Evolutionary conservation across 2,329 filamentous ascomycete species (phyloP).

Genomic region (Fusarium illudens): DNA sequence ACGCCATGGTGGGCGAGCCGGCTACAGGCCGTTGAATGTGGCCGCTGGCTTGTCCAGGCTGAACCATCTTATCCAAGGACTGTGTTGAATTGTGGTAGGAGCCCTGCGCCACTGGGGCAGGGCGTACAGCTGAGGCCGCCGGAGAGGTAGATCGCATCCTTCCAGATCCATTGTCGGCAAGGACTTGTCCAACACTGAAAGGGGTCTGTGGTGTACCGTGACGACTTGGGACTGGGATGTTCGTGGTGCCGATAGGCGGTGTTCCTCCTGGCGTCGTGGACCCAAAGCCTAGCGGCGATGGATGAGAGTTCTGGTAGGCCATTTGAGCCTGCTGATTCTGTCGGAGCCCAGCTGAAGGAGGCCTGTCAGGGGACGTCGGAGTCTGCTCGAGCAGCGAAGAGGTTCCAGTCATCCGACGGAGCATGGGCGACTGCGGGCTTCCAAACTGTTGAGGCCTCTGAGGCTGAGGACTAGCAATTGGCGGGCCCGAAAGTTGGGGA

Average conservation of each 20-base stretch:
- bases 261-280: conserved; percentile 30
- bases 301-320: conserved; percentile 21
- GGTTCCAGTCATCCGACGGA: conserved; percentile 28
- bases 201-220: conserved; percentile 27
- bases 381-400: conserved; percentile 28
- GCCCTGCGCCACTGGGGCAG: conserved; percentile 22
- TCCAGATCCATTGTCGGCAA: conserved; percentile 9
- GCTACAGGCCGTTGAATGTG: conserved; percentile 23
- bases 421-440: conserved; percentile 16
- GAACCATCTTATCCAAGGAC: conserved; percentile 34
- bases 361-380: conserved; percentile 16
- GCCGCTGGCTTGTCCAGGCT: conserved; percentile 9
- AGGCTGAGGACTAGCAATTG: conserved; percentile 31
- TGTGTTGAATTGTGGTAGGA: conserved; percentile 31
- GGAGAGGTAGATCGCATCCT: conserved; percentile 30
- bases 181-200: conserved; percentile 14
- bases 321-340: conserved; percentile 16
- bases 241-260: conserved; percentile 15
- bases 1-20: conserved; percentile 28
- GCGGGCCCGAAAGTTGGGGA: conserved; percentile 2
- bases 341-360: conserved; percentile 16
- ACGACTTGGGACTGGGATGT: conserved; percentile 7
- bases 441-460: conserved; percentile 26
- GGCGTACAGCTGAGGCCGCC: conserved; percentile 19
- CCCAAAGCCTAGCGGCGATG: conserved; percentile 27